Percentiles rank a stretch among this genome's conserved stretches.
phyloP scores from a whole-genome alignment of 129 eudicot species.

The Silybum marianum region DNA sequence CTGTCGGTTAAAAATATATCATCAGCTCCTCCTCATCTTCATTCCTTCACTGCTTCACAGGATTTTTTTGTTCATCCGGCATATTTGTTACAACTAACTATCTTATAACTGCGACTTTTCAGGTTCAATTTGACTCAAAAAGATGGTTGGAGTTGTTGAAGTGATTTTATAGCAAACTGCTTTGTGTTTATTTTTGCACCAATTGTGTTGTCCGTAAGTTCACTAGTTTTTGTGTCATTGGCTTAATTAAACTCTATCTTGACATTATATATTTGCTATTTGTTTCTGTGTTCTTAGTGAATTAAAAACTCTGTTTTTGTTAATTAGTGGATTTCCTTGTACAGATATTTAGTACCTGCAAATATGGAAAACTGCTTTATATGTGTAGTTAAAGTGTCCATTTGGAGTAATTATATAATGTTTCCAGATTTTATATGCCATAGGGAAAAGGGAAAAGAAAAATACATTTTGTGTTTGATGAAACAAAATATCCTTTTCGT shows the following conservation, averaged over 20 bases:
- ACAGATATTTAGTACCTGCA: background rate
- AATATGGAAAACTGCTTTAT: slow-evolving; percentile 12
- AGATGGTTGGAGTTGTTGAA: slow-evolving; percentile 18
- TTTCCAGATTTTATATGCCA: background rate
- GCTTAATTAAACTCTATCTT: slow-evolving; percentile 1
- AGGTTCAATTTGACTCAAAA: slow-evolving; percentile 2
- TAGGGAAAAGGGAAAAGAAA: slow-evolving; percentile 13
- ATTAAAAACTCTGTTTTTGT: background rate
- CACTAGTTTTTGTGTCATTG: background rate
- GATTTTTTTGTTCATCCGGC: slow-evolving; percentile 1
- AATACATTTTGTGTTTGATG: slow-evolving; percentile 10
- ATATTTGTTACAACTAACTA: background rate
- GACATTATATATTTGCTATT: slow-evolving; percentile 11
- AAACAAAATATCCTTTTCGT: slow-evolving; percentile 10
- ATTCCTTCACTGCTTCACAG: background rate
- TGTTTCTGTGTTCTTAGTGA: slow-evolving; percentile 7
- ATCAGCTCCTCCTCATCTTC: background rate
- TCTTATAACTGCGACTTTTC: background rate
- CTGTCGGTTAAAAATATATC: background rate
- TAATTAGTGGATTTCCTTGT: background rate
- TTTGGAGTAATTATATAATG: slow-evolving; percentile 11
- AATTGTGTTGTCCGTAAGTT: background rate
- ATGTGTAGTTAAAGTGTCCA: slow-evolving; percentile 7
- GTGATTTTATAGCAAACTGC: slow-evolving; percentile 4
- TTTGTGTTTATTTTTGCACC: background rate